These are phyloP conservation scores for Starmerella vaccinii DNA, from an alignment of 805 yeast species.

Conservation along the genomic window DNA sequence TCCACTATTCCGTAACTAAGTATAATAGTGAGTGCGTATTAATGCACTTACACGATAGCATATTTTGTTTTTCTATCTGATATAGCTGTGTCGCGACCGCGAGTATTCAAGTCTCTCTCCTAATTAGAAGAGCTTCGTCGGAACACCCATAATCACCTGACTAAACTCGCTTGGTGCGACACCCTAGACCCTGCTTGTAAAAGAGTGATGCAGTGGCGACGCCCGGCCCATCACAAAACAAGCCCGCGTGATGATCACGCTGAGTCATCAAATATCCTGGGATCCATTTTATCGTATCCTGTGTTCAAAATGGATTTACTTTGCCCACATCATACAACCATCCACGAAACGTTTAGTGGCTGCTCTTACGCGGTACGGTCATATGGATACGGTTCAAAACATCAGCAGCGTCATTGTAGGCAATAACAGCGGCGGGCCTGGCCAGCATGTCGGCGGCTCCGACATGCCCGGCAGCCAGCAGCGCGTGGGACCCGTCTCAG, in stretches of 20 bases:
- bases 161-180: too few species aligned
- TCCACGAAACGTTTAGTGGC: constrained; percentile 20
- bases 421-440: background rate
- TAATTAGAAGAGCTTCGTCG: too few species aligned
- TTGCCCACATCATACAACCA: constrained; percentile 10
- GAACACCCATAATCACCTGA: background rate
- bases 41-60: too few species aligned
- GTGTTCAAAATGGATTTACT: background rate
- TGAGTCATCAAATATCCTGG: background rate
- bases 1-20: too few species aligned
- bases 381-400: constrained; percentile 22
- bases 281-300: constrained; percentile 13
- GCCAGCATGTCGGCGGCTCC: constrained; percentile 1
- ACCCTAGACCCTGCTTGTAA: background rate
- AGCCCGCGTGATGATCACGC: constrained; percentile 1
- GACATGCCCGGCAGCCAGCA: constrained; percentile 1
- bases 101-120: too few species aligned
- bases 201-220: background rate
- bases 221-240: background rate
- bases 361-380: constrained; percentile 20
- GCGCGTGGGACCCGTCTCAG: background rate
- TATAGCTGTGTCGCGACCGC: too few species aligned
- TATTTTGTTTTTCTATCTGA: too few species aligned
- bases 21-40: too few species aligned
- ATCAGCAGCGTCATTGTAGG: constrained; percentile 17